phyloP scores from a whole-genome alignment of 1,139 yeast species.

The Trichomonascaceae sp. region DNA sequence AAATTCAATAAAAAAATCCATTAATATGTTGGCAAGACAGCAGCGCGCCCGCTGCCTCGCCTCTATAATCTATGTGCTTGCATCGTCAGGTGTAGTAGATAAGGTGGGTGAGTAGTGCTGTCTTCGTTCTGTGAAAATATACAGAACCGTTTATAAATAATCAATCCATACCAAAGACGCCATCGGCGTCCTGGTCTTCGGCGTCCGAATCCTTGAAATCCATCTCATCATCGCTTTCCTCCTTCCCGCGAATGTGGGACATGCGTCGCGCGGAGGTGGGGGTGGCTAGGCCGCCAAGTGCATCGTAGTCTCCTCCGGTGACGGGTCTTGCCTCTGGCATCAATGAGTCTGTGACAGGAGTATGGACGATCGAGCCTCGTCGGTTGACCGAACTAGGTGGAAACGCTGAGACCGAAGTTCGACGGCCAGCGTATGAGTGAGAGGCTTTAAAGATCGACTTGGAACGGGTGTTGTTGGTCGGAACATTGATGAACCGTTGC shows the following conservation, averaged over 20 bases:
- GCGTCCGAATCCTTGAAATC: slow-evolving; percentile 7
- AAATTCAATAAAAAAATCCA: too few species aligned
- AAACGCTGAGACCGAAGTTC: not conserved
- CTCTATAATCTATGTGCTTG: too few species aligned
- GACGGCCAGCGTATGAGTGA: not conserved
- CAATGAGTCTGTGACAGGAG: not conserved
- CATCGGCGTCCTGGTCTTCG: slow-evolving; percentile 5
- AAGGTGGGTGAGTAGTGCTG: too few species aligned
- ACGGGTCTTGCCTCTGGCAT: too few species aligned
- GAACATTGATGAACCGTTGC: too few species aligned
- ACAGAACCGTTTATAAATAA: slow-evolving; percentile 1
- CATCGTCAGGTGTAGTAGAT: too few species aligned
- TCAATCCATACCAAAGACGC: slow-evolving; percentile 20
- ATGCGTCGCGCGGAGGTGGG: slow-evolving; percentile 14
- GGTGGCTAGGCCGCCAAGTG: slow-evolving; percentile 12
- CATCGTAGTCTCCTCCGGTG: slow-evolving; percentile 15
- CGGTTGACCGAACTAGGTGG: not conserved
- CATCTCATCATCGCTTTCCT: slow-evolving; percentile 7
- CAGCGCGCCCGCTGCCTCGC: too few species aligned
- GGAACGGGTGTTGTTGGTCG: too few species aligned
- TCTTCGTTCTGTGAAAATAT: too few species aligned
- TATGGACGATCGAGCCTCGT: not conserved
- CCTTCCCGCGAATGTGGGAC: slow-evolving; percentile 13
- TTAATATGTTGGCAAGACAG: too few species aligned
- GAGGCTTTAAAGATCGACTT: not conserved